These are phyloP conservation scores for Yarrowia keelungensis DNA, from an alignment of 805 yeast species.

Conservation along the genomic window DNA sequence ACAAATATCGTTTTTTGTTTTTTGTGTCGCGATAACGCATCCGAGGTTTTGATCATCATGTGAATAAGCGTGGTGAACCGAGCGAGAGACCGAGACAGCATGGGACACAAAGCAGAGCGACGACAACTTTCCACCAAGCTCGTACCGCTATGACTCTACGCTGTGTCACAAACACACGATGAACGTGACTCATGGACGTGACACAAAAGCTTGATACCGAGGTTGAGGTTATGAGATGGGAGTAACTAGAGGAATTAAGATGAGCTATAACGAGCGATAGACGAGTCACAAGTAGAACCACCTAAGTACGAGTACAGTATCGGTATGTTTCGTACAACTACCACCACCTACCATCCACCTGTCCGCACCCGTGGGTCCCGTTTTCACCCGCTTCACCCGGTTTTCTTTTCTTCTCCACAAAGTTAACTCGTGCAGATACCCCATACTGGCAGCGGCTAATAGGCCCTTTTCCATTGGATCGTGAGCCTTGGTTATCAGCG, in stretches of 20 bases:
- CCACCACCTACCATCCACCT: too few species aligned
- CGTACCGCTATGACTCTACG: too few species aligned
- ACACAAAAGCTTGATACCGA: neutral
- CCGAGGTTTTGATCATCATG: neutral
- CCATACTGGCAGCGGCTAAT: slow-evolving; percentile 27
- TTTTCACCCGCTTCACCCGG: neutral
- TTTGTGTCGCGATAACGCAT: neutral
- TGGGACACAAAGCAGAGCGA: too few species aligned
- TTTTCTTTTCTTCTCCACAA: neutral
- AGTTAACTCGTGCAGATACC: slow-evolving; percentile 15
- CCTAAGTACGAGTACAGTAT: too few species aligned
- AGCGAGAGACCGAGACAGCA: too few species aligned
- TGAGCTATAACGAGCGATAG: too few species aligned
- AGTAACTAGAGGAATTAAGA: too few species aligned
- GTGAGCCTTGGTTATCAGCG: neutral
- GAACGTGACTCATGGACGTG: neutral
- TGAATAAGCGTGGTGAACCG: neutral
- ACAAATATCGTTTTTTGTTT: neutral
- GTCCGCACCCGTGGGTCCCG: neutral
- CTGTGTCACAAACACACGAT: too few species aligned
- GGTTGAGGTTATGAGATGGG: neutral
- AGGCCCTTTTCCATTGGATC: slow-evolving; percentile 1
- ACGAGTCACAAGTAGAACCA: too few species aligned
- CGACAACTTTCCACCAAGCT: too few species aligned
- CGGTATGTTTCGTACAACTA: too few species aligned